Evolutionary conservation across 2,329 filamentous ascomycete genomes (phyloP), one percentile per base, ranked within the genome.

Genomic region (Aureobasidium namibiae): DNA sequence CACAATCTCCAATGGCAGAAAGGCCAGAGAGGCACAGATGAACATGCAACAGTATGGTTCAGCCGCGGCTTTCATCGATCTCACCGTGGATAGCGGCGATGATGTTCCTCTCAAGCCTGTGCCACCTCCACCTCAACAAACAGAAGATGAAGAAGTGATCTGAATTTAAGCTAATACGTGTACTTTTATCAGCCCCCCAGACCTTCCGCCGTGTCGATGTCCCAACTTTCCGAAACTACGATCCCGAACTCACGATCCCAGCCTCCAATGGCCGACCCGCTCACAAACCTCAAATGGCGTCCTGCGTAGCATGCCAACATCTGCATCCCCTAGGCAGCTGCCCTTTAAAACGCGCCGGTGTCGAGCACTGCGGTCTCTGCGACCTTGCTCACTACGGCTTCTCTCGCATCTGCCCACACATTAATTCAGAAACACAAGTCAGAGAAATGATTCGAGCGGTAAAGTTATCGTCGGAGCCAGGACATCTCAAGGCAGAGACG

Each of bases 311-410:
- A 13, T 88, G 85, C 69, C 69, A 71, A 38, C 72, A 74, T 23
- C 61, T 66, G n/a, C 86, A 88, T 67, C 69, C 75, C 1, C 67
- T 73, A 13, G 85, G 84, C n/a, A 75, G 77, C 42, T 89, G 86
- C 66, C 80, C 80, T 10, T 72, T 87, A 33, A 86, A 84, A 67
- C 63, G 76, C 5, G 79, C 80, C 9, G 82, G 82, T 1, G 75
- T 80, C 2, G 84, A 87, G 65, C 72, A 80, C 64, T 89, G 86
- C 69, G 80, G 80, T 7, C 76, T 88, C 7, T 88, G 86, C 62
- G 84, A 84, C 16, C 76, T 83, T 23, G 81, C 82, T 1, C 84
- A 87, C 66, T 82, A 76, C 62, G 84, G 83, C 2, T 68, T 76
- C 56, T 70, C 72, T 1, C 76, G 81, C 33, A 78, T 77, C 9